phyloP scores from a whole-genome alignment of 768 basidiomycete species.

The Jaapia argillacea region DNA sequence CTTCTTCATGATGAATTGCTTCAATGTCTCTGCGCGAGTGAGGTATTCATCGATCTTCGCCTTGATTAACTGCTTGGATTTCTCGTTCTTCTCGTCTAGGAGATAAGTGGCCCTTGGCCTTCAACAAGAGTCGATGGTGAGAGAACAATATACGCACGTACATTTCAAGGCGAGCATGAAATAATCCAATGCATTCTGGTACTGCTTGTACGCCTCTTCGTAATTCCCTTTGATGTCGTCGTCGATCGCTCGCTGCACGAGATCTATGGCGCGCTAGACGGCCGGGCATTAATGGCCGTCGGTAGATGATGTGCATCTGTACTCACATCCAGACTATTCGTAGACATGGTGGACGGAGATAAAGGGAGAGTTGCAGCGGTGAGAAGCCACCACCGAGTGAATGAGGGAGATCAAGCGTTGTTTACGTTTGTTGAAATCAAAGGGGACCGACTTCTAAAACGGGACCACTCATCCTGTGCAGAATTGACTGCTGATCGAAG shows the following conservation, averaged over 20 bases:
- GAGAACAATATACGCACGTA: conserved; percentile 24
- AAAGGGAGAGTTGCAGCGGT: not conserved
- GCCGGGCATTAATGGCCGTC: not conserved
- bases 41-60: conserved; percentile 89
- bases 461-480: no score
- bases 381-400: no score
- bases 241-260: conserved; percentile 89
- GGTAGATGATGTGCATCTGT: no score
- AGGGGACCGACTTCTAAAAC: no score
- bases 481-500: no score
- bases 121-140: not conserved
- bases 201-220: conserved; percentile 86
- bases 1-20: conserved; percentile 61
- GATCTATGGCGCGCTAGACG: conserved; percentile 69
- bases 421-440: no score
- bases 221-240: conserved; percentile 92
- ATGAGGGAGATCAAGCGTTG: no score
- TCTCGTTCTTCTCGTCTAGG: conserved; percentile 89
- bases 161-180: conserved; percentile 97
- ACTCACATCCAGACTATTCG: not conserved
- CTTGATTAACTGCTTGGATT: conserved; percentile 77
- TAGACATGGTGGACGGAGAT: not conserved
- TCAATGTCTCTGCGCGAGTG: conserved; percentile 82
- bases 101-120: conserved; percentile 1
- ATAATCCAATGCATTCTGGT: conserved; percentile 93